Evolutionary conservation across 768 basidiomycete genomes (phyloP), one percentile per base, ranked within the genome.

Genomic region (Suillus decipiens): DNA sequence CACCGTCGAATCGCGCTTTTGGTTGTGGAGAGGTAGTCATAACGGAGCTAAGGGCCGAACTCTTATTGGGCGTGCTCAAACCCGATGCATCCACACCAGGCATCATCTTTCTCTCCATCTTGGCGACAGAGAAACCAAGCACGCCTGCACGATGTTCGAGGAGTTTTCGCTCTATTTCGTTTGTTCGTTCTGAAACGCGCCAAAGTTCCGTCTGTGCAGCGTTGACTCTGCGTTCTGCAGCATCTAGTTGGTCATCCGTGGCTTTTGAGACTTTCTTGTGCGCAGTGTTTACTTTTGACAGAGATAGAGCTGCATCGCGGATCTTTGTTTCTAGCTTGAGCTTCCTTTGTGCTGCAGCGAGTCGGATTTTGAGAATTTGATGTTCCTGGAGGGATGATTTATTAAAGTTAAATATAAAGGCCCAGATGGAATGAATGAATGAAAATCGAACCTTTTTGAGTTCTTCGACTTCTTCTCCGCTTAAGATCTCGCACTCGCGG

Each of bases 111-210:
- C 81, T 82, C 76, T 93, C 92, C 76, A 90, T 81, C 66, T 76
- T 83, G 50, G 86, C 83, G 17, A 94, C 82, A 3, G 89, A 86
- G 63, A 84, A 80, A 41, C 89, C 88, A 15, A 96, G 85, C 1
- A 95, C 92, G 1, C 86, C 90, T 0, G 94, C 89, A 17, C 92
- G 88, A 71, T 95, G 94, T 72, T 93, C 90, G 61, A 94, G 82
- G 10, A 96, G 76, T 60, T 80, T 82, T 60, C 81, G 83, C 61
- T 85, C 77, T 9, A 92, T 78, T 53, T 90, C 89, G 69, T 81
- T 81, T 36, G 84, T 80, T 36, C 86, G 85, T 69, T 88, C 86
- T 0, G 87, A 86, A 22, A 93, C 70, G 31, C 84, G 83, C 80
- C 84, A 87, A 5, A 92, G 76, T 67, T 95, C 94, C 64, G 81